Conservation (phyloP, 305 asterid genomes). For the Fraxinus ornus region DNA sequence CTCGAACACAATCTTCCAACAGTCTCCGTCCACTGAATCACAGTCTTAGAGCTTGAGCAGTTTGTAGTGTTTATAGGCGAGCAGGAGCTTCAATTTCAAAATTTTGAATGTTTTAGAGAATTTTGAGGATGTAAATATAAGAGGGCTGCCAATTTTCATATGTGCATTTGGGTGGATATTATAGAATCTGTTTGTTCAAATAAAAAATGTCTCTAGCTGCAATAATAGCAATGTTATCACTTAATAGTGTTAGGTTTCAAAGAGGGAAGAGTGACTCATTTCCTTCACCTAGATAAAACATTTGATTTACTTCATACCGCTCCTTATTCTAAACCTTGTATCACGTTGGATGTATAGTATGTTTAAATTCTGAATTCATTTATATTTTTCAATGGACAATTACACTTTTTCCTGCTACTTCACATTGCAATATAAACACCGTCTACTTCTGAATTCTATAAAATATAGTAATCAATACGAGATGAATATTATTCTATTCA, state of each 20-base stretch:
- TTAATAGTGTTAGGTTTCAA: neutral
- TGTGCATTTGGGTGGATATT: neutral
- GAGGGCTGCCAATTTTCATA: neutral
- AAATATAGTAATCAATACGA: neutral
- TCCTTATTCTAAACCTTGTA: neutral
- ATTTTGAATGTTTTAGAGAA: neutral
- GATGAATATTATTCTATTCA: slow-evolving; percentile 1
- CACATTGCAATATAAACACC: neutral
- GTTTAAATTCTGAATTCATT: neutral
- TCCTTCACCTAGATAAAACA: neutral
- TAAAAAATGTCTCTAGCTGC: neutral
- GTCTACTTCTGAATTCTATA: neutral
- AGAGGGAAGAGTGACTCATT: neutral
- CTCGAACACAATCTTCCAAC: neutral
- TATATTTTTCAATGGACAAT: slow-evolving; percentile 6
- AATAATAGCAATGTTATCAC: neutral
- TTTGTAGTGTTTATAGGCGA: neutral
- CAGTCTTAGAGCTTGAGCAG: neutral
- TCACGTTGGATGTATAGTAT: neutral
- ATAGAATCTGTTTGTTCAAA: neutral
- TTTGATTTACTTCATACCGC: neutral
- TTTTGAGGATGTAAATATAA: neutral
- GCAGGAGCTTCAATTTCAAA: neutral
- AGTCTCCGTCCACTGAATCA: slow-evolving; percentile 8
- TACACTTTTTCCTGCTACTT: neutral